Evolutionary conservation across 768 basidiomycete genomes (phyloP), one percentile per base, ranked within the genome.

Genomic region (Suillus fuscotomentosus): DNA sequence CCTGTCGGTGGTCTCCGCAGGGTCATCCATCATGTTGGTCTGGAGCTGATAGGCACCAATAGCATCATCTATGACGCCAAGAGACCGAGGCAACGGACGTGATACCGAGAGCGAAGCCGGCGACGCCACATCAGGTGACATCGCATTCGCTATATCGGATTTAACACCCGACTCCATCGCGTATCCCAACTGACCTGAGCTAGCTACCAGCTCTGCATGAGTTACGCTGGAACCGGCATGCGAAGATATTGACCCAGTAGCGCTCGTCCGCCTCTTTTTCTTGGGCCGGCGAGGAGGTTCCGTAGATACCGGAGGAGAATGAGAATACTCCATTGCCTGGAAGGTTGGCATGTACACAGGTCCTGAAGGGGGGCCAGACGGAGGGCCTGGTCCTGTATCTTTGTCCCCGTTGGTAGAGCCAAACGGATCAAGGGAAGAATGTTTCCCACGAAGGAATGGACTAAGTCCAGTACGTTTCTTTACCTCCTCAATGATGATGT

Each of bases 371-470:
- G 43, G 63, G 13, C 67, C 63, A 15, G 68, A 68, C 20, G 72
- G 74, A 17, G 69, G 70, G 27, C 71, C 73, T 45, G 75, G 76
- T 3, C 71, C 75, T 0, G 67, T 68, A 36, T 76, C 81, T 62
- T 72, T 76, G 60, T 77, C 80, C 63, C 69, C 69, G 63, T 73
- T 75, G 11, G 76, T 75, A 24, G 80, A 76, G 45, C 81, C 83
- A 66, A 83, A 83, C 3, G 83, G 80, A 67, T 83, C 82, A 56
- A 84, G 76, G 67, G 80, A 81, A 34, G 81, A 83, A 62, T 83
- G 82, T 66, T 82, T 82, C 45, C 83, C 82, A 55, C 83, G 78
- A 54, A 84, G 75, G 72, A 84, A 83, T 56, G 80, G 82, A 61
- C 80, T 82, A 27, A 74, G 73, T 31, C 82, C 82, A 1, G 79